Base-by-base conservation (phyloP, 306 rosid genomes). In the Prinsepia uniflora region DNA sequence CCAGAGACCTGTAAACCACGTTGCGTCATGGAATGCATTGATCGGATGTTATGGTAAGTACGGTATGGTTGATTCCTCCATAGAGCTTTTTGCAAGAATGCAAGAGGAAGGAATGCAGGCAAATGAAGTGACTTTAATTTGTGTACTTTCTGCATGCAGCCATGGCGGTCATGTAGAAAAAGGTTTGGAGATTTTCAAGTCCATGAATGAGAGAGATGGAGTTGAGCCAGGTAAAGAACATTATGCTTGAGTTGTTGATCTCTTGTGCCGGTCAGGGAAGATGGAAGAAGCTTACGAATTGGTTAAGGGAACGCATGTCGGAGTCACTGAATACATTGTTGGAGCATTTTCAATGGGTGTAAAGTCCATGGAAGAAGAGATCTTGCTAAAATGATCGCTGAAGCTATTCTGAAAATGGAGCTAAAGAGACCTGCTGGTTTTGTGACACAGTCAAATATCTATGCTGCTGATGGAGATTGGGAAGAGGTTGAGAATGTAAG, bases 391-490 rank as follows among this genome's bases (percentile, higher is more conserved):
- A 20, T 70, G 79, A 81, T 87, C 88, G 82, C 61, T 2, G 82
- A 83, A 36, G 81, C 76, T 76, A 74, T 83, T 71, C 72, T 30
- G 68, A 76, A 67, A 68, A 78, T 80, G 84, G 74, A 74, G 75
- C 72, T 85, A 76, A 83, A 76, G 58, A 77, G 70, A 69, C 79
- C 96, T 12, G 96, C 86, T 64, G 81, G 88, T 54, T 83, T 83
- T 40, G 87, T 85, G 14, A 69, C 92, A 12, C 79, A 85, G 8
- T 85, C 92, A 30, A 87, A 89, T 81, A 83, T 89, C 62, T 81
- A 85, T 74, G 96, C 96, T 11, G 83, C 84, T 61, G 81, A 78
- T 45, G 90, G 90, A 56, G 84, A 85, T 8, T 89, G 96, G 96
- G 84, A 89, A 76, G 81, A 85, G 72, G 92, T 84, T 76, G 81